phyloP scores from a whole-genome alignment of 768 basidiomycete species.

The Mycena galericulata region DNA sequence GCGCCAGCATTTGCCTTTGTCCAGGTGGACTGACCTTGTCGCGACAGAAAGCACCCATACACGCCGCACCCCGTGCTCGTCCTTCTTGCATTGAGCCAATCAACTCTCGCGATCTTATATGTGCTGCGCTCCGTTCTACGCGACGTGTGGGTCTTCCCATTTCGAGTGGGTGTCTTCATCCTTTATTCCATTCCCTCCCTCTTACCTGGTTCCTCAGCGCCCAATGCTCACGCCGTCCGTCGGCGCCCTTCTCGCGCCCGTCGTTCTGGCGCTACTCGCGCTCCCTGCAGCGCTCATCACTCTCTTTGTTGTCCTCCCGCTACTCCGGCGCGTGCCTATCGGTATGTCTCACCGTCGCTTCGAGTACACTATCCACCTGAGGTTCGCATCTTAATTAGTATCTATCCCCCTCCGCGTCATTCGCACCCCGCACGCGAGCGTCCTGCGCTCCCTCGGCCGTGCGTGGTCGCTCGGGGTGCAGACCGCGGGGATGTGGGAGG shows the following conservation, averaged over 20 bases:
- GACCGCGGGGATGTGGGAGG: conserved; percentile 73
- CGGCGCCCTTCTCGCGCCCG: conserved; percentile 50
- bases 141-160: conserved; percentile 49
- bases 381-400: conserved; percentile 59
- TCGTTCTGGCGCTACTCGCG: conserved; percentile 54
- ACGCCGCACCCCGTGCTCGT: conserved; percentile 78
- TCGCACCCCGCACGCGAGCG: conserved; percentile 32
- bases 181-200: background rate
- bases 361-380: too few species aligned
- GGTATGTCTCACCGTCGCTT: too few species aligned
- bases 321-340: conserved; percentile 67
- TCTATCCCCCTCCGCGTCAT: conserved; percentile 56
- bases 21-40: background rate
- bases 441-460: conserved; percentile 59
- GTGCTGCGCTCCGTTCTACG: conserved; percentile 69
- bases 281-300: conserved; percentile 53
- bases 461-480: conserved; percentile 64
- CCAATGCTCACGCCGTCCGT: conserved; percentile 18
- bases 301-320: conserved; percentile 64
- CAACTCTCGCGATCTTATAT: conserved; percentile 59
- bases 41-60: conserved; percentile 74
- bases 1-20: background rate
- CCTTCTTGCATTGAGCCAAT: conserved; percentile 68
- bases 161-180: conserved; percentile 31
- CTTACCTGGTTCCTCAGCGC: background rate